Evolutionary conservation across 345 rosid genomes (phyloP).

Genomic region (Linum trigynum): DNA sequence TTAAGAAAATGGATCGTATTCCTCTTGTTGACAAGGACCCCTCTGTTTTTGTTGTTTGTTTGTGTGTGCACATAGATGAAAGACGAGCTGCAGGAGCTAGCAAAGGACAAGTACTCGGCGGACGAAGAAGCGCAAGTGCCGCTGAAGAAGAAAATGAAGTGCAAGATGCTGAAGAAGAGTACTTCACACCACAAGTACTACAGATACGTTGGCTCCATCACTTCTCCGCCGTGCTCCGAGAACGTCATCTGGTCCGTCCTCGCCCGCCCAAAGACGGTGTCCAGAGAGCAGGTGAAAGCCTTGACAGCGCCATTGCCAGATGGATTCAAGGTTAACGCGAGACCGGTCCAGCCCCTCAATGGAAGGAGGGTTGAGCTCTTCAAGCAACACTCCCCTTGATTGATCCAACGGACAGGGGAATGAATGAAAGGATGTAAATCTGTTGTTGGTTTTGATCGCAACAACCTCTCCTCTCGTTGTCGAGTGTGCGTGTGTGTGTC

Average conservation of each 20-base stretch:
- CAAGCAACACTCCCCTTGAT: neutral
- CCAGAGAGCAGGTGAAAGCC: conserved; percentile 45
- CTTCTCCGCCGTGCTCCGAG: conserved; percentile 82
- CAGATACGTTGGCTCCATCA: conserved; percentile 66
- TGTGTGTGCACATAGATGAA: conserved; percentile 27
- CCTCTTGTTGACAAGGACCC: neutral
- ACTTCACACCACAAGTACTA: conserved; percentile 33
- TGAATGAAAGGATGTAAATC: too few species aligned
- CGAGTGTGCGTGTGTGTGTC: too few species aligned
- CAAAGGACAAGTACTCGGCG: conserved; percentile 19
- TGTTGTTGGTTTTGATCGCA: too few species aligned
- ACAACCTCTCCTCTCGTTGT: too few species aligned
- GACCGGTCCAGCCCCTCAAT: conserved; percentile 61
- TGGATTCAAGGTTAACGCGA: conserved; percentile 31
- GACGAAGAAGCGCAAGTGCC: conserved; percentile 31
- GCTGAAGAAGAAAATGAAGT: conserved; percentile 35
- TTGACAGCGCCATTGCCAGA: conserved; percentile 38
- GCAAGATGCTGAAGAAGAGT: conserved; percentile 28
- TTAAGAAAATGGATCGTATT: too few species aligned
- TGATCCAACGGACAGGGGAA: neutral
- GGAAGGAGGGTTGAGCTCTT: conserved; percentile 38
- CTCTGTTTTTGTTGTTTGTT: neutral
- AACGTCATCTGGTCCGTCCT: conserved; percentile 51
- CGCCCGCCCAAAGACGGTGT: conserved; percentile 34
- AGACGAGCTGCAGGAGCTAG: conserved; percentile 24